Evolutionary conservation across 768 basidiomycete species (phyloP).

Genomic region (Hericium alpestre): DNA sequence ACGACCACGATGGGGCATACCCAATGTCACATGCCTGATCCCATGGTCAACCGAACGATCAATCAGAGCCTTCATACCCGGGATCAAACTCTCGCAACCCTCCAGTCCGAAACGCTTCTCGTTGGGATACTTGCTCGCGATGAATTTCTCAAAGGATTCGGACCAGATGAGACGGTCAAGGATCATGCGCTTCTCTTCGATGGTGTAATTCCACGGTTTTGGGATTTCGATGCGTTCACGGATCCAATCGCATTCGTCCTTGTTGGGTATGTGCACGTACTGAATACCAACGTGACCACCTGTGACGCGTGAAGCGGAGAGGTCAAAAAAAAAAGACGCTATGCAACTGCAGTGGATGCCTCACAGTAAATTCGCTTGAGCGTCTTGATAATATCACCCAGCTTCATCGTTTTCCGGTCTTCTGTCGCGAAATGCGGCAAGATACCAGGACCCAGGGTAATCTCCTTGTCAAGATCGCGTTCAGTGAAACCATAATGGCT

Average conservation of each 20-base stretch:
- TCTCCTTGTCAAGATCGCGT: slow-evolving; percentile 87
- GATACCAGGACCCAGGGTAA: slow-evolving; percentile 91
- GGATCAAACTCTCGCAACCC: slow-evolving; percentile 94
- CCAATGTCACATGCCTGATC: slow-evolving; percentile 91
- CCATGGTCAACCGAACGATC: slow-evolving; percentile 96
- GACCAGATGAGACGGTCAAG: slow-evolving; percentile 99
- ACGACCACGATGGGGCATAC: slow-evolving; percentile 99
- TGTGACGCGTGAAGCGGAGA: slow-evolving; percentile 19
- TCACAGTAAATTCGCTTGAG: slow-evolving; percentile 90
- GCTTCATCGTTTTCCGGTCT: slow-evolving; percentile 76
- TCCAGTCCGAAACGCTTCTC: slow-evolving; percentile 99
- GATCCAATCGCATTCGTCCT: slow-evolving; percentile 99
- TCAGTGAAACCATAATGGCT: slow-evolving; percentile 94
- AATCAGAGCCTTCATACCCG: slow-evolving; percentile 99
- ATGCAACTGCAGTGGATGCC: slow-evolving; percentile 20
- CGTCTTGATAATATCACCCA: slow-evolving; percentile 84
- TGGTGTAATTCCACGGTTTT: slow-evolving; percentile 93
- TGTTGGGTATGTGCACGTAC: slow-evolving; percentile 93
- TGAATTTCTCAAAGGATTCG: slow-evolving; percentile 98
- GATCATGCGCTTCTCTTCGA: slow-evolving; percentile 98
- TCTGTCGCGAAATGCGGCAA: slow-evolving; percentile 88
- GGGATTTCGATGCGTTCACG: slow-evolving; percentile 92
- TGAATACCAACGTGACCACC: slow-evolving; percentile 85
- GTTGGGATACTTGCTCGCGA: slow-evolving; percentile 96
- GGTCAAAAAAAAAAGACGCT: slow-evolving; percentile 4